phyloP scores from a whole-genome alignment of 441 rosid genomes.

The Macaranga tanarius region DNA sequence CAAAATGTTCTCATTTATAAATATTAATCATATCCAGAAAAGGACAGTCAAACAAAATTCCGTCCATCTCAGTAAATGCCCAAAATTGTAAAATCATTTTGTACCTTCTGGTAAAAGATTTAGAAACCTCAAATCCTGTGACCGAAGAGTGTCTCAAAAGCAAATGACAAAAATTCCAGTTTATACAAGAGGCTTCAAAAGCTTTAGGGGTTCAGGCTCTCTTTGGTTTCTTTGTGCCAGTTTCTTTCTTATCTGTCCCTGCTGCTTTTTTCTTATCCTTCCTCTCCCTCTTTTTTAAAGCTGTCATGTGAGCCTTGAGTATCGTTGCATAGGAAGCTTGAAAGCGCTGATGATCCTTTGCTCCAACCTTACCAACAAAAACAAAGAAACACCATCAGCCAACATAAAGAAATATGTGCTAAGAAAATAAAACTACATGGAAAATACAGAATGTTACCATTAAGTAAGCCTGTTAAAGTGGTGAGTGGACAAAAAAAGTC shows the following conservation, averaged over 20 bases:
- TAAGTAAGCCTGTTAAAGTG: not conserved
- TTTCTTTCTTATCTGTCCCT: constrained; percentile 57
- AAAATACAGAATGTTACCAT: not conserved
- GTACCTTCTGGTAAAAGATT: not conserved
- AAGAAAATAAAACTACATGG: not conserved
- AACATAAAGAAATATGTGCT: not conserved
- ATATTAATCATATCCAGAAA: not conserved
- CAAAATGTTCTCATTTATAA: constrained; percentile 11
- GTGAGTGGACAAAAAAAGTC: not conserved
- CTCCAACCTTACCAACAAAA: constrained; percentile 60
- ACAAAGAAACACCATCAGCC: constrained; percentile 14
- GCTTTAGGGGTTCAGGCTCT: constrained; percentile 31
- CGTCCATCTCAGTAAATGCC: not conserved
- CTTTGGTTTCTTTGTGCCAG: constrained; percentile 39
- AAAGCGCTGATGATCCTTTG: constrained; percentile 83
- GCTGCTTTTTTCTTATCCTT: constrained; percentile 79
- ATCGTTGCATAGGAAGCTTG: constrained; percentile 94
- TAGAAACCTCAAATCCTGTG: not conserved
- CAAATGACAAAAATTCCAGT: not conserved
- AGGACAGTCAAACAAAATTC: not conserved
- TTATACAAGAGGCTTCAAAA: constrained; percentile 1
- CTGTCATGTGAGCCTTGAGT: constrained; percentile 90
- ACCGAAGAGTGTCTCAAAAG: not conserved
- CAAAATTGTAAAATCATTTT: not conserved
- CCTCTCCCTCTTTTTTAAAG: constrained; percentile 90